These are phyloP conservation scores for Arabidopsis lyrata DNA, from an alignment of 441 rosid species.

Conservation along the genomic window DNA sequence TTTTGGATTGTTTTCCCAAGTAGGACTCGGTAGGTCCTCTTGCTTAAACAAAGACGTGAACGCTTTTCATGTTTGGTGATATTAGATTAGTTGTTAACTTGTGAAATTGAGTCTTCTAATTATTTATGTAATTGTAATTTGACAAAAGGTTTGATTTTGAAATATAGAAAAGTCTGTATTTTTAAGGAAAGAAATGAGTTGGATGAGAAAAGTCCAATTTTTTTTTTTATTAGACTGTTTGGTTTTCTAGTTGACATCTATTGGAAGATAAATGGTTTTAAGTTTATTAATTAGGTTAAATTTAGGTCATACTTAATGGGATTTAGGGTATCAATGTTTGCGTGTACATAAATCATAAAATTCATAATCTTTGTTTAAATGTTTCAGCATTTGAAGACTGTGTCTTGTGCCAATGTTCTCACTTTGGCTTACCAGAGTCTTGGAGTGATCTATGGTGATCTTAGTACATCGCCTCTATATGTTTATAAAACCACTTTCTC, in stretches of 20 bases:
- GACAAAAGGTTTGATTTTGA: neutral
- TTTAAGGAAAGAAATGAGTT: constrained; percentile 22
- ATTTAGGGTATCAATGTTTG: no score
- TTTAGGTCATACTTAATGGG: constrained; percentile 11
- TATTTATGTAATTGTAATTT: constrained; percentile 17
- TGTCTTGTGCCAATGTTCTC: constrained; percentile 57
- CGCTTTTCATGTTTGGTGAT: constrained; percentile 40
- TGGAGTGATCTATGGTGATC: constrained; percentile 81
- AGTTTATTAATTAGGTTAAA: constrained; percentile 4
- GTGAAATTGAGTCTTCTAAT: constrained; percentile 31
- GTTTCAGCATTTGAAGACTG: constrained; percentile 65
- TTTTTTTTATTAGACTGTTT: constrained; percentile 5
- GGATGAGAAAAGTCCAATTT: constrained; percentile 22
- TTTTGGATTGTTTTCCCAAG: constrained; percentile 40
- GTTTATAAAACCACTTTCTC: constrained; percentile 80
- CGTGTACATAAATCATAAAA: neutral
- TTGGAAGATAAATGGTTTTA: neutral
- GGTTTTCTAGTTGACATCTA: neutral
- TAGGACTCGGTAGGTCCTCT: constrained; percentile 42
- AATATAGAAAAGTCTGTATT: constrained; percentile 10
- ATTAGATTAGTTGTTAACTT: constrained; percentile 34
- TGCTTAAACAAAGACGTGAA: constrained; percentile 38
- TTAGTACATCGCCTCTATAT: constrained; percentile 76
- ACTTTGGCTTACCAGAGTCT: constrained; percentile 82
- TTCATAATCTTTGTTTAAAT: constrained; percentile 18